Conservation (phyloP, 805 yeast species). For the Candida methanosorbosa region DNA sequence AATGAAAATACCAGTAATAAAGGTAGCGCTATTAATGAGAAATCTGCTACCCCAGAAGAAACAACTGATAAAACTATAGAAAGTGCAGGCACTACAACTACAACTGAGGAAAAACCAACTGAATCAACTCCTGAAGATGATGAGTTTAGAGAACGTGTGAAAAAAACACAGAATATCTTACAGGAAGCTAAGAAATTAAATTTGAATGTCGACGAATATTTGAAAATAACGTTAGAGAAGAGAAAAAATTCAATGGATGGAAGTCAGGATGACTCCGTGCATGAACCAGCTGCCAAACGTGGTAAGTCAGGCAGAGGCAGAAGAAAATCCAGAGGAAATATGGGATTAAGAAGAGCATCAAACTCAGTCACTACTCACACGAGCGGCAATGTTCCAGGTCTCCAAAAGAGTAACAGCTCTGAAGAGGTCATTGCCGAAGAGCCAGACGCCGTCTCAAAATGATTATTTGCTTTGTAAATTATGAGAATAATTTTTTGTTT, state of each 20-base stretch:
- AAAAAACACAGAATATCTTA: slow-evolving; percentile 3
- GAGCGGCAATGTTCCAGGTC: no score
- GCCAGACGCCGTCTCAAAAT: no score
- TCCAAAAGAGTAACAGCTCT: no score
- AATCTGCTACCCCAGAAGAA: not conserved
- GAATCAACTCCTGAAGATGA: not conserved
- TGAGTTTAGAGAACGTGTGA: slow-evolving; percentile 1
- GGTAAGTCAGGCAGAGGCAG: slow-evolving; percentile 6
- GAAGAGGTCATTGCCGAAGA: no score
- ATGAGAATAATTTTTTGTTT: no score
- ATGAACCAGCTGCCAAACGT: not conserved
- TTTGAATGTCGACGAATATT: slow-evolving; percentile 6
- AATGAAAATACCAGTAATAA: not conserved
- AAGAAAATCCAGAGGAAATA: slow-evolving; percentile 20
- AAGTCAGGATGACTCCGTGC: not conserved
- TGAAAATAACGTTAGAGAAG: slow-evolving; percentile 4
- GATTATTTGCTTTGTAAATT: no score
- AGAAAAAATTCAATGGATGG: slow-evolving; percentile 1
- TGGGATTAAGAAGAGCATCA: slow-evolving; percentile 15
- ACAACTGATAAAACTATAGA: not conserved
- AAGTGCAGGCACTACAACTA: not conserved
- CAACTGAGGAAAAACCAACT: not conserved
- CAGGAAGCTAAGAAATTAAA: slow-evolving; percentile 7
- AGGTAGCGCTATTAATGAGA: not conserved
- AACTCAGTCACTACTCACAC: not conserved